Base-by-base conservation (phyloP, 2,329 filamentous ascomycete genomes). In the Davidsoniella eucalypti region DNA sequence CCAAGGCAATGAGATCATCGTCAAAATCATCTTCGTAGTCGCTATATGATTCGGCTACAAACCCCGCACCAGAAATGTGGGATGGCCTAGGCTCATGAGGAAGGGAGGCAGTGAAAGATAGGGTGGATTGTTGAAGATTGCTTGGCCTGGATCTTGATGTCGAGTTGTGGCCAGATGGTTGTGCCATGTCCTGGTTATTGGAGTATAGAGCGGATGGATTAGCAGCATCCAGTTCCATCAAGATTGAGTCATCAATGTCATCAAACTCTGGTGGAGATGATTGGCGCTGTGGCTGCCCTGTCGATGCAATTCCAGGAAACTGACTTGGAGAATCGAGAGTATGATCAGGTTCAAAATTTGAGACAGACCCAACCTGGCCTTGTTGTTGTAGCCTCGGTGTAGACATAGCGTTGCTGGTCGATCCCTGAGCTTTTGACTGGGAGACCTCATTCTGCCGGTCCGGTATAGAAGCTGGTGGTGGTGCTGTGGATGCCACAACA, bases 1-100 rank as follows among this genome's bases (percentile, higher is more conserved):
- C 53, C 4, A 53, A 41, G 12, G 51, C 54, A 46, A 56, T 52
- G 23, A 56, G 44, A n/a, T 54, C 51, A 37, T 54, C 50, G 42
- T 56, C 54, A 16, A 53, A 33, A 9, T 40, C 43, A 18, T 50
- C 47, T 17, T 53, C 51, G 23, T 36, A 36, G 33, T 54, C 54
- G 10, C 52, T 53, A n/a, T 52, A 52, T 33, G 47, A 50, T 21
- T 54, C 50, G 10, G 36, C 25, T 36, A 6, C 12, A 14, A 39
- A 44, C 18, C 26, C 36, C 14, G 39, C 23, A 14, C 17, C n/a
- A 12, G 17, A 37, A 16, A 33, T 36, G 39, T 16, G 8, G n/a
- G 9, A 25, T 39, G 33, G 4, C 18, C 18, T 40, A 10, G 33
- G 37, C 29, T 47, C n/a, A 33, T 36, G 40, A 26, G 2, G 16